These are phyloP conservation scores for Fereydounia khargensis DNA, from an alignment of 1,284 basidiomycete genomes.

Conservation along the genomic window DNA sequence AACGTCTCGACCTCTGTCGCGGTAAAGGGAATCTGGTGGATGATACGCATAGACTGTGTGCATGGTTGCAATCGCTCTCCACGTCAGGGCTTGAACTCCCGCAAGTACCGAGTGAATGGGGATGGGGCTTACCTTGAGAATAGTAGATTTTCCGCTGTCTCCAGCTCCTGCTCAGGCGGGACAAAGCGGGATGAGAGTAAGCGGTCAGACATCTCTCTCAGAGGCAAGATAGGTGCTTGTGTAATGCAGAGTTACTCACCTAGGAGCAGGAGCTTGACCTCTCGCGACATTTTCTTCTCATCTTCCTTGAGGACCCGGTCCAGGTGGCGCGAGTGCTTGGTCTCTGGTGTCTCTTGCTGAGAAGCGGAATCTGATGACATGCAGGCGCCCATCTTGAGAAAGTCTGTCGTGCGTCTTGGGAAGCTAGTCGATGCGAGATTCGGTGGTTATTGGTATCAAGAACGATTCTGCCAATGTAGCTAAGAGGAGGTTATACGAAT, in stretches of 20 bases:
- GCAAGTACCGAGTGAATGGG: no score
- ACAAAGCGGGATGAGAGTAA: no score
- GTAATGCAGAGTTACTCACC: constrained; percentile 56
- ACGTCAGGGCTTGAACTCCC: no score
- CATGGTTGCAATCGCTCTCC: constrained; percentile 9
- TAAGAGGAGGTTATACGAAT: no score
- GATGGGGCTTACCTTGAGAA: no score
- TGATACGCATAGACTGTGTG: constrained; percentile 78
- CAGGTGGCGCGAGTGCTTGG: constrained; percentile 18
- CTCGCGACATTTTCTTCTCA: constrained; percentile 32
- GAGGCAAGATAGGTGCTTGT: no score
- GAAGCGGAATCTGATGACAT: constrained; percentile 18
- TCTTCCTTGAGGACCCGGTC: constrained; percentile 41
- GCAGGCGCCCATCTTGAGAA: constrained; percentile 36
- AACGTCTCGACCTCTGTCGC: constrained; percentile 69
- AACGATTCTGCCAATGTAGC: no score
- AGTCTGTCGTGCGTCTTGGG: no score
- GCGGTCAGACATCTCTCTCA: background rate
- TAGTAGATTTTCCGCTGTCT: constrained; percentile 88
- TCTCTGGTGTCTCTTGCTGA: constrained; percentile 26
- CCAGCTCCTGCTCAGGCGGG: constrained; percentile 69
- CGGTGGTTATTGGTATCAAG: no score
- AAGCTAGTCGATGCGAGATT: no score
- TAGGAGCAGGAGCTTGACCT: constrained; percentile 65
- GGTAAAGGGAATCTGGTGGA: constrained; percentile 75